Base-by-base conservation (phyloP, 495 filamentous ascomycete genomes). In the Neurospora intermedia region DNA sequence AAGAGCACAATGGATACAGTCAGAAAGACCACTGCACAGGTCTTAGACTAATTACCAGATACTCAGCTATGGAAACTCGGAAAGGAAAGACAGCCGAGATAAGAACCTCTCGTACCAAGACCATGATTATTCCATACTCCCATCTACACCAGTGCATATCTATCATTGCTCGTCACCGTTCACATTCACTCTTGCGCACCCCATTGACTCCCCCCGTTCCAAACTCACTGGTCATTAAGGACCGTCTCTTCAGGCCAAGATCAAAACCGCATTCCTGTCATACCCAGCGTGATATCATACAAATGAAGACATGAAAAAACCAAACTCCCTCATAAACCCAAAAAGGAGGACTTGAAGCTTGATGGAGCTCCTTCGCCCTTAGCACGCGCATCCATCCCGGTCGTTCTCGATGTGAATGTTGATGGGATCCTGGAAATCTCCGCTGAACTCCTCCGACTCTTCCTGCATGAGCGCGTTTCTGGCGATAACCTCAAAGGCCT, bases 401-500 rank as follows among this genome's bases (percentile, higher is more conserved):
- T 97, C 93, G 79, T 92, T 92, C 83, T 96, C 93, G 73, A 97
- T 89, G 83, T 96, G 92, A 80, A 98, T 97, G 82, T 97, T 95
- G 84, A 98, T 98, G 46, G 96, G 95, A 79, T 98, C 96, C 73
- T 93, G 92, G 84, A 96, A 98, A 80, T 98, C 96, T 69, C 93
- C 93, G 76, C 90, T 92, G 81, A 89, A 91, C 80, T 98, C 95
- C 79, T 96, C 94, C 1, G 93, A 93, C 82, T 98, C 96, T 83
- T 99, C 96, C 81, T 98, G 96, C 7, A 93, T 92, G 35, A 99
- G 86, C 13, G 96, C 96, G 81, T 97, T 97, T 77, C 93, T 88
- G 73, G 96, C 96, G 79, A 99, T 98, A n/a, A 97, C 96, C 86
- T 98, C 96, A 80, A 99, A 99, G 69, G 96, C 96, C 82, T 98